Evolutionary conservation across 345 rosid genomes (phyloP).

Genomic region (Gossypium mustelinum): DNA sequence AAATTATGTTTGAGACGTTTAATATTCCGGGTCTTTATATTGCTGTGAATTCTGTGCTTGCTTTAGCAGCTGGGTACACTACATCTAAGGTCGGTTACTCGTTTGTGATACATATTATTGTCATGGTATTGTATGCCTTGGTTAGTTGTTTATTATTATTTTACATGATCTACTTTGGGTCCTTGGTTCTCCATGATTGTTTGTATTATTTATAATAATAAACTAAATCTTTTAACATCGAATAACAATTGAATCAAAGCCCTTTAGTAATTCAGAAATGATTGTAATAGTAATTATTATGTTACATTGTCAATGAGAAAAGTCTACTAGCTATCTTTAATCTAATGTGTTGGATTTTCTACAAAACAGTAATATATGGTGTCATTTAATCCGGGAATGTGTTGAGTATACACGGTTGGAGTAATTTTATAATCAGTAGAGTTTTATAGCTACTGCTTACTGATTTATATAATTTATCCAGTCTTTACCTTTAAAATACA

Average conservation of each 20-base stretch:
- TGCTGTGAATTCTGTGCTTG: constrained; percentile 97
- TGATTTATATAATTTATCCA: too few relatives aligned
- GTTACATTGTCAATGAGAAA: too few relatives aligned
- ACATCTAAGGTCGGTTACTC: constrained; percentile 69
- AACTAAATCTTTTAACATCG: background rate
- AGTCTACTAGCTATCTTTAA: background rate
- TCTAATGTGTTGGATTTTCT: background rate
- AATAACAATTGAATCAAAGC: background rate
- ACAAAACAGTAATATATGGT: background rate
- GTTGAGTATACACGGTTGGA: too few relatives aligned
- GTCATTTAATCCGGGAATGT: too few relatives aligned
- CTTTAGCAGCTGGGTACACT: constrained; percentile 96
- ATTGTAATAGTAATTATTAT: background rate
- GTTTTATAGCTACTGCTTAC: too few relatives aligned
- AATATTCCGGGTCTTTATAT: constrained; percentile 74
- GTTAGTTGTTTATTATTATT: constrained; percentile 29
- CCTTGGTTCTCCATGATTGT: background rate
- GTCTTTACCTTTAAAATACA: too few relatives aligned
- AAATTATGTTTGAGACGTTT: constrained; percentile 89
- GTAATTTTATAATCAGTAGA: too few relatives aligned
- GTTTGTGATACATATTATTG: background rate
- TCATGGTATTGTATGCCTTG: constrained; percentile 21
- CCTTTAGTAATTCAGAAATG: background rate
- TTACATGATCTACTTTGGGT: constrained; percentile 13
- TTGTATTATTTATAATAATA: background rate